Base-by-base conservation (phyloP, 345 rosid genomes). In the Kernera saxatilis region DNA sequence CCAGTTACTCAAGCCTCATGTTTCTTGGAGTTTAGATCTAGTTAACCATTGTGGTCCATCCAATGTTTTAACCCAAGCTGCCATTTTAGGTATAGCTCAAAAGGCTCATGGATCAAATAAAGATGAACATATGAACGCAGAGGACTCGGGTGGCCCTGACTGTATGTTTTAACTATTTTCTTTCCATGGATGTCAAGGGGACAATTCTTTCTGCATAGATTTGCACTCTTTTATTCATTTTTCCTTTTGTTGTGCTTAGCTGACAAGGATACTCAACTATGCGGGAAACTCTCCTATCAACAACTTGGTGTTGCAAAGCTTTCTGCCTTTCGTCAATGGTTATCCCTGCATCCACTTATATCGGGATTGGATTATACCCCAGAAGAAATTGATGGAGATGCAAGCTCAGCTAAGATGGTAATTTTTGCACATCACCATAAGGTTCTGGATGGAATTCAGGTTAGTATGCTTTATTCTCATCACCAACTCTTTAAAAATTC, bases 271-370 rank as follows among this genome's bases (percentile, higher is more conserved):
- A 44, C 25, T 64, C 68, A 73, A 67, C 67, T 37, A 56, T 71
- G 75, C 29, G 70, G 73, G 45, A 61, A 87, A 67, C 88, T 93
- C 62, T 84, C 97, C 23, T 65, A 67, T 75, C 93, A 87, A 73
- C 96, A 93, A 89, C 91, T 93, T 69, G 98, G 98, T 59, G 75
- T 93, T 77, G 97, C 98, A 68, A 91, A 93, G 83, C 86, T 93
- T 51, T 72, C 88, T 48, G 92, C 90, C 21, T 86, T 91, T 75
- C 80, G 83, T 64, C 85, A 91, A 76, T 93, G 98, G 98, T 79
- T 93, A 73, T 88, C 88, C 68, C 80, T 91, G 73, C 96, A 93
- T 64, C 91, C 93, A 11, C 82, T 89, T 53, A 51, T 82, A 69
- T 74, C 87, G 12, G 78, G 83, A 30, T 43, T 79, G 74, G 88